Base-by-base conservation (phyloP, 2,329 filamentous ascomycete genomes). In the Nannizzia gypsea region DNA sequence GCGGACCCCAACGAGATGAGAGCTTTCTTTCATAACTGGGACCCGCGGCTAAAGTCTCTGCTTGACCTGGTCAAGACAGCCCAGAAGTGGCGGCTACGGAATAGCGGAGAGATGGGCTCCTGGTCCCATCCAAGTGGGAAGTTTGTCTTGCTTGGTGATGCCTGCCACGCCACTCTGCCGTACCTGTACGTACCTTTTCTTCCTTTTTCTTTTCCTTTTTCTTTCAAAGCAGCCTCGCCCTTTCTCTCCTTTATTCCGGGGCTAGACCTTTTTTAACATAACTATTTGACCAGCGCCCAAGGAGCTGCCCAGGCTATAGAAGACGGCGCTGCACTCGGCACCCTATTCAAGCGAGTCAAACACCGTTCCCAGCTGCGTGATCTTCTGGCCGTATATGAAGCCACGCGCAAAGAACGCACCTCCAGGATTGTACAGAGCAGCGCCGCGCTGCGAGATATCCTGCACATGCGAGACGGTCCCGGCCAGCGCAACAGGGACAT, bases 121-220 rank as follows among this genome's bases (percentile, higher is more conserved):
- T 86, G 84, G 83, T 80, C 76, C 0, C 78, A 85, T 63, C 70
- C 77, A 0, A 79, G 76, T 0, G 82, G 78, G 0, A 72, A 79
- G 0, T 83, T 84, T 65, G 80, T 81, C 0, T 77, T 86, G 66
- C 73, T 86, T 0, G 84, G 84, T 0, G 84, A 87, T 65, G 81
- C 83, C 0, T 82, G 83, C 1, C 83, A 87, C 63, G 83, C 84
- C 0, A 86, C 82, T 0, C 73, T 87, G 0, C 84, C 84, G 0
- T 87, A 87, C 66, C 73, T 68, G 63, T 67, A 56, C 60, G 64
- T 64, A 9, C 84, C 0, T 81, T 81, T 1, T 76, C 71, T 65
- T 15, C 59, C 61, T 17, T 55, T n/a, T n/a, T n/a, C n/a, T n/a
- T 38, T n/a, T n/a, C 9, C 2, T 6, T 1, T n/a, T 38, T 34